These are phyloP conservation scores for Lyophyllum semitale DNA, from an alignment of 768 basidiomycete species.

Conservation along the genomic window DNA sequence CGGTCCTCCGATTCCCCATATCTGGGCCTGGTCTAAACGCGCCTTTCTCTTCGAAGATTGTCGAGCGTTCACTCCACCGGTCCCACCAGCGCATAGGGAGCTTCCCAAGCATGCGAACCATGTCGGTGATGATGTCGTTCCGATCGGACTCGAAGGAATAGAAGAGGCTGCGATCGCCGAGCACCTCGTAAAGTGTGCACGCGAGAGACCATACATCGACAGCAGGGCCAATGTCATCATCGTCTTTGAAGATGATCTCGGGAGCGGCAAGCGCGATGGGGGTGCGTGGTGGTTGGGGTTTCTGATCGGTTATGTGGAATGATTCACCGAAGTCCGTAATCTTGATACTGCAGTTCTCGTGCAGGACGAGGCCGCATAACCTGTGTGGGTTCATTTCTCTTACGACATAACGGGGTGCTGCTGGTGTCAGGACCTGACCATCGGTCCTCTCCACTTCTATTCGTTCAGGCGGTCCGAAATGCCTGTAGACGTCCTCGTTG, in stretches of 20 bases:
- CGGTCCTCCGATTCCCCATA: conserved; percentile 1
- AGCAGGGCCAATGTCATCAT: background rate
- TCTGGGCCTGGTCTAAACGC: background rate
- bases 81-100: conserved; percentile 3
- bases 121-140: conserved; percentile 4
- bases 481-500: conserved; percentile 3
- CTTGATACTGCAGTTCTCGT: conserved; percentile 5
- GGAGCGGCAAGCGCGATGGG: conserved; percentile 8
- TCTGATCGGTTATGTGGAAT: background rate
- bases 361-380: conserved; percentile 1
- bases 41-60: conserved; percentile 1
- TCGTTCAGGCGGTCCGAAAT: conserved; percentile 1
- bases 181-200: conserved; percentile 5
- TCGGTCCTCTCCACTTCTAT: background rate
- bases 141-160: background rate
- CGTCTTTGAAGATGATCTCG: conserved; percentile 3
- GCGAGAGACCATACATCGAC: conserved; percentile 4
- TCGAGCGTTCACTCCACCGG: background rate
- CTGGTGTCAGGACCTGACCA: background rate
- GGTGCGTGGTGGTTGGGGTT: background rate
- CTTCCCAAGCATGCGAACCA: conserved; percentile 6
- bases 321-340: conserved; percentile 12
- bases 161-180: conserved; percentile 2
- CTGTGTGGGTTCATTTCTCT: background rate
- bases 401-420: conserved; percentile 2